These are phyloP conservation scores for Paxillus involutus DNA, from an alignment of 768 basidiomycete genomes.

Conservation along the genomic window DNA sequence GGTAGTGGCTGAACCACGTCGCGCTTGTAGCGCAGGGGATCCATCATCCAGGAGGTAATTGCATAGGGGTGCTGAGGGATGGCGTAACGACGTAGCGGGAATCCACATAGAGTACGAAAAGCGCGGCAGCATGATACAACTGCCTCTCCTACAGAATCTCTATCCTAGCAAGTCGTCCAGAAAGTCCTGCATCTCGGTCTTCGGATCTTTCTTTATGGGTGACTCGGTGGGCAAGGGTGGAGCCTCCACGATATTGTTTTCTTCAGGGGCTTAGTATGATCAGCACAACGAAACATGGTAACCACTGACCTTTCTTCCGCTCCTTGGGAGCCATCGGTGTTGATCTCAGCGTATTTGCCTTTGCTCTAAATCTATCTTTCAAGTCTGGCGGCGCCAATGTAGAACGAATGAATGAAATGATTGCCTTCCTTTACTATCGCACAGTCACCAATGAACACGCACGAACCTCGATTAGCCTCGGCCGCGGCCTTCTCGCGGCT, in stretches of 20 bases:
- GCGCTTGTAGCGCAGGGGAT: no score
- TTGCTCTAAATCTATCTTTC: slow-evolving; percentile 57
- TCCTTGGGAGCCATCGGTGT: slow-evolving; percentile 36
- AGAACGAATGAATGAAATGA: background rate
- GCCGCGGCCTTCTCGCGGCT: slow-evolving; percentile 69
- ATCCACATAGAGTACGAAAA: background rate
- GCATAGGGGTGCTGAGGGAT: no score
- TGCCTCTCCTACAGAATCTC: background rate
- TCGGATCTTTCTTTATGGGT: slow-evolving; percentile 38
- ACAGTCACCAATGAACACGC: background rate
- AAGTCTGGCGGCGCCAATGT: slow-evolving; percentile 41
- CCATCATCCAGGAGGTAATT: no score
- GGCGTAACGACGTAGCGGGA: background rate
- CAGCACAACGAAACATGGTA: background rate
- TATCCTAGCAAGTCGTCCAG: slow-evolving; percentile 63
- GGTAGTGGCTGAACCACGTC: no score
- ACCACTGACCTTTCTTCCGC: slow-evolving; percentile 37
- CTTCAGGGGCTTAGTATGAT: slow-evolving; percentile 19
- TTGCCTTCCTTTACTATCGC: no score
- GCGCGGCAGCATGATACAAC: background rate
- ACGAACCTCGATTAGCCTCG: slow-evolving; percentile 72
- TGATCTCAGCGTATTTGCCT: slow-evolving; percentile 45
- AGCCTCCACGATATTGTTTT: slow-evolving; percentile 40
- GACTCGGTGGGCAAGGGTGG: slow-evolving; percentile 51
- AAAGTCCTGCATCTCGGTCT: slow-evolving; percentile 68